These are phyloP conservation scores for Blastobotrys arbuscula DNA, from an alignment of 1,139 yeast species.

Conservation along the genomic window DNA sequence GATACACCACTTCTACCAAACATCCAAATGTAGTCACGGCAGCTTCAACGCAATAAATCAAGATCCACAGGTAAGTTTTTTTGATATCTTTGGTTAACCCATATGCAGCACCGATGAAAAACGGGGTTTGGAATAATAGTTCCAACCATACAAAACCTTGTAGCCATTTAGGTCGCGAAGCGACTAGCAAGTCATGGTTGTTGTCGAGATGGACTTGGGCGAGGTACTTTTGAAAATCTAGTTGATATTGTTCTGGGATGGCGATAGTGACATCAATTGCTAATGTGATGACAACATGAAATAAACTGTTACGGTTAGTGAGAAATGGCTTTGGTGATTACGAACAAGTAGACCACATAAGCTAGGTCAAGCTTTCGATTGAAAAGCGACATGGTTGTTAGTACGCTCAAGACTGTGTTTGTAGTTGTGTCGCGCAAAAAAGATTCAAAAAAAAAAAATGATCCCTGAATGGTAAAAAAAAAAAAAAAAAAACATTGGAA, in stretches of 20 bases:
- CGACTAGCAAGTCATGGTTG: slow-evolving; percentile 67
- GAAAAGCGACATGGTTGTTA: slow-evolving; percentile 1
- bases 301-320: slow-evolving; percentile 22
- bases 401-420: no score
- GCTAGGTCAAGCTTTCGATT: slow-evolving; percentile 40
- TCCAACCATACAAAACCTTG: slow-evolving; percentile 66
- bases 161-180: slow-evolving; percentile 62
- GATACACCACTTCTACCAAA: slow-evolving; percentile 30
- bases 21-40: slow-evolving; percentile 67
- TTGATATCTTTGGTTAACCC: slow-evolving; percentile 24
- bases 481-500: no score
- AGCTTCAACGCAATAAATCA: slow-evolving; percentile 76
- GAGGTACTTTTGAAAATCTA: slow-evolving; percentile 44
- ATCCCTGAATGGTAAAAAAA: no score
- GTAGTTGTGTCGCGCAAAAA: no score
- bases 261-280: slow-evolving; percentile 69
- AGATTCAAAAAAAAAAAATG: no score
- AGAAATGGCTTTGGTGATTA: neutral
- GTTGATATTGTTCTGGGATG: slow-evolving; percentile 49
- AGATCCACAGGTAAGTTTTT: slow-evolving; percentile 44
- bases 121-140: slow-evolving; percentile 68
- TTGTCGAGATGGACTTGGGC: slow-evolving; percentile 52
- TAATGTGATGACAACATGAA: slow-evolving; percentile 72
- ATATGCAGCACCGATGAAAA: slow-evolving; percentile 48
- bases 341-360: slow-evolving; percentile 45